Evolutionary conservation across 805 yeast genomes (phyloP).

Genomic region (Hanseniaspora lindneri): DNA sequence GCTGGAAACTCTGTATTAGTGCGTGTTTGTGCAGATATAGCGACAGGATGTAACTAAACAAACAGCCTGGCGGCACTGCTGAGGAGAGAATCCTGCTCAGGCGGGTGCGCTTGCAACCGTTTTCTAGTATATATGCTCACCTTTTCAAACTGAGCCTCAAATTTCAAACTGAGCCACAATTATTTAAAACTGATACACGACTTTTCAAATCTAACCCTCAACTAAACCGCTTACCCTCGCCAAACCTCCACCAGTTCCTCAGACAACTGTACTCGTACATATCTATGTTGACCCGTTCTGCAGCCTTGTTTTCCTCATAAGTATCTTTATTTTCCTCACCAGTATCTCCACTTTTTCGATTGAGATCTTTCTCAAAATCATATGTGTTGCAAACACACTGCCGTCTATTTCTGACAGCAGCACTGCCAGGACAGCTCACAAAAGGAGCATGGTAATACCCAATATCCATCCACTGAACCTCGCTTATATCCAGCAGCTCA

Average conservation of each 20-base stretch:
- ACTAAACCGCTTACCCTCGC: conserved; percentile 33
- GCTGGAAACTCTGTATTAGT: conserved; percentile 35
- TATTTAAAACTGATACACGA: too few species aligned
- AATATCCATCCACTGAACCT: conserved; percentile 24
- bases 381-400: conserved; percentile 50
- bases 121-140: too few species aligned
- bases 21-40: conserved; percentile 16
- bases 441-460: conserved; percentile 73
- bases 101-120: too few species aligned
- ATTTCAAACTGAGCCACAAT: too few species aligned
- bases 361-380: neutral
- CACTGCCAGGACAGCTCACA: conserved; percentile 46
- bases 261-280: conserved; percentile 47
- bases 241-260: conserved; percentile 66
- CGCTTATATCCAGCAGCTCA: neutral
- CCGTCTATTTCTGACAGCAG: conserved; percentile 39
- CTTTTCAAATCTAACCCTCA: neutral
- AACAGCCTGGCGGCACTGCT: too few species aligned
- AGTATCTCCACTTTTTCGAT: neutral
- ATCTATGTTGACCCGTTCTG: too few species aligned
- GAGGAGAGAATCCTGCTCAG: too few species aligned
- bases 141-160: too few species aligned
- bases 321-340: conserved; percentile 28
- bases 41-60: too few species aligned
- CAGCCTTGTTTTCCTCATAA: too few species aligned